Base-by-base conservation (phyloP, 73 alveolate species). In the Diophrys appendiculata region DNA sequence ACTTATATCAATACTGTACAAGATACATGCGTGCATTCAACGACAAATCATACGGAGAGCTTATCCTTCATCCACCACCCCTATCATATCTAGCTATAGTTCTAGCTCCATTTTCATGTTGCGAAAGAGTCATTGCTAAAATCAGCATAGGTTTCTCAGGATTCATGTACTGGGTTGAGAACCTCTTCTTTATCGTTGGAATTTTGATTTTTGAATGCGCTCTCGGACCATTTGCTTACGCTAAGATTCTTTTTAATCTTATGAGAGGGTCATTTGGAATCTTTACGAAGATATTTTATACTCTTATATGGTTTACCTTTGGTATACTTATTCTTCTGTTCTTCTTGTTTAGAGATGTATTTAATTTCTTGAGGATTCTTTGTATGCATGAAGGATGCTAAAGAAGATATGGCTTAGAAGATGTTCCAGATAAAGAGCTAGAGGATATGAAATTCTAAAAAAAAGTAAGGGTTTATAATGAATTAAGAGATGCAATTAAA, bases 31-130 rank as follows among this genome's bases (percentile, higher is more conserved):
- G 78, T 0, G 78, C 92, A 0, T 76, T 85, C 65, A 18, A 68
- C 30, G 35, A 53, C 27, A 52, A 31, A n/a, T 11, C n/a, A 11
- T 78, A 54, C 53, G 64, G 78, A n/a, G 88, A 85, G 68, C 54
- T 85, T 0, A 80, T 78, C 1, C 55, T 85, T 18, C 88, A 85
- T 35, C 92, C 92, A 0, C 83, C 92, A 14, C 92, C 92, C 0
- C 32, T 84, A 2, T 35, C 70, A 14, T 54, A 74, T 34, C 29
- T 77, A 1, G 26, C 84, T 0, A 23, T 76, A 14, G 33, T 68
- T 54, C 70, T 77, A n/a, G 31, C 68, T 3, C 83, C 79, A 0
- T 84, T 84, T 64, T 0, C 85, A 0, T 54, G 43, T 23, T 43
- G 72, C 24, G 73, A 52, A 53, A 77, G 53, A 29, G 29, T 27